A percentile compares a stretch with the other conserved stretches of the same genome.
These are phyloP conservation scores for Zymoseptoria tritici DNA, from an alignment of 2,329 filamentous ascomycete genomes.

Conservation along the genomic window DNA sequence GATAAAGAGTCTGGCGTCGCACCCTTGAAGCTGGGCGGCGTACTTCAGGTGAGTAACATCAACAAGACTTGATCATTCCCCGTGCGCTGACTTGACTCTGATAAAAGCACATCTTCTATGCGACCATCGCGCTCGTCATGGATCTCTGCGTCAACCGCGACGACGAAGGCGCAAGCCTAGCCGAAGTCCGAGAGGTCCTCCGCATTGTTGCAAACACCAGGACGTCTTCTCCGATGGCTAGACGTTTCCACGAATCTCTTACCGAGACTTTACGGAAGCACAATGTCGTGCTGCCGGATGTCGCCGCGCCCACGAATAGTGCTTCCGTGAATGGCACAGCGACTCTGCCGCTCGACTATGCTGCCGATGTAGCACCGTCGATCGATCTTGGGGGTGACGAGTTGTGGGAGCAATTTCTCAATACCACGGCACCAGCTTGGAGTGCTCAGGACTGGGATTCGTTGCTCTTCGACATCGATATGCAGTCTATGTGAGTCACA, in stretches of 20 bases:
- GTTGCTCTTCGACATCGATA: slow-evolving; percentile 17
- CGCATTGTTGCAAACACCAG: slow-evolving; percentile 18
- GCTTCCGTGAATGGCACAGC: neutral
- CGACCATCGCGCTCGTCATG: slow-evolving; percentile 22
- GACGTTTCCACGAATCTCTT: slow-evolving; percentile 18
- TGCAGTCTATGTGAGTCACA: slow-evolving; percentile 3
- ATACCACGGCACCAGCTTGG: slow-evolving; percentile 9
- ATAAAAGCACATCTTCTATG: slow-evolving; percentile 19
- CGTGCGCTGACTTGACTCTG: neutral
- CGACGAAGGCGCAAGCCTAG: slow-evolving; percentile 5
- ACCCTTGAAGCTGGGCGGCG: slow-evolving; percentile 8
- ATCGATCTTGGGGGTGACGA: slow-evolving; percentile 14
- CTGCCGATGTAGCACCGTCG: neutral
- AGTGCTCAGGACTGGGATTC: slow-evolving; percentile 17
- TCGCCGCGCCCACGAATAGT: neutral
- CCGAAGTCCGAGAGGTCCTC: slow-evolving; percentile 18
- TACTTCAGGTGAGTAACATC: slow-evolving; percentile 8
- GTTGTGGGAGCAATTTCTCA: slow-evolving; percentile 22
- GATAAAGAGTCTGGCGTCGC: neutral
- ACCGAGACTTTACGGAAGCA: slow-evolving; percentile 20
- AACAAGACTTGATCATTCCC: neutral
- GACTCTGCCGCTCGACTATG: neutral
- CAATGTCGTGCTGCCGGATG: slow-evolving; percentile 14
- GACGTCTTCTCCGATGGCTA: slow-evolving; percentile 11
- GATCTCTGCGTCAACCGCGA: slow-evolving; percentile 23